Evolutionary conservation across 1,139 yeast species (phyloP), one percentile per base, ranked within the genome.

Genomic region (Candida glucosophila): DNA sequence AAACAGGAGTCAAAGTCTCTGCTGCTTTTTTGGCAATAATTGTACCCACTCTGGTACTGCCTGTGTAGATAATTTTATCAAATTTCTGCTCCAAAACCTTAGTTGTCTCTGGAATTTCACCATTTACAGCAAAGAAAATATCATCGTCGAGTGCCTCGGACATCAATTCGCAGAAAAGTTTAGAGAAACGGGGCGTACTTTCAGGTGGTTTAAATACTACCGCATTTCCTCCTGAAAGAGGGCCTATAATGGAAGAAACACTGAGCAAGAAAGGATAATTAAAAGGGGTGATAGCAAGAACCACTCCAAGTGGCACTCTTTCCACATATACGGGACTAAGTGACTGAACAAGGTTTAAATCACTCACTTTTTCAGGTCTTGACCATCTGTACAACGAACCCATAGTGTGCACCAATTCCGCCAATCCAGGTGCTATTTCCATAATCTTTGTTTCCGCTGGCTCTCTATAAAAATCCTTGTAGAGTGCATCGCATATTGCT

Each of bases 21-120:
- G 93, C 94, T 1, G 96, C 96, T 25, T 81, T 81, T 34, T 66
- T 60, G 16, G 92, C 81, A 24, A 88, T 73, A 32, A 83, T 72
- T 22, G 69, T 73, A 23, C 95, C 97, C 14, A 86, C 94, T 10
- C 48, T 44, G 13, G 73, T 69, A 28, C 81, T 77, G 16, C 97
- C 97, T 6, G 97, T 88, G 51, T 81, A 82, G 54, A 88, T 66
- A 35, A 88, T 85, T 53, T 81, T 77, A 55, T 86, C 95, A 43
- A 72, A 83, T 40, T 73, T 73, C 33, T 73, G 72, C 15, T 74
- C 63, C 43, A 83, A 65, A 28, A 82, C 55, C n/a, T 49, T 68
- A 2, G 78, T 69, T 4, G 93, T 70, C 48, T 83, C 92, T 2
- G 71, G 63, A 24, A 80, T 54, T 2, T 70, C 90, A 22, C 97